Percentiles rank a stretch among this genome's conserved stretches.
phyloP scores from a whole-genome alignment of 208 protist species.

The Acanthamoeba divionensis region DNA sequence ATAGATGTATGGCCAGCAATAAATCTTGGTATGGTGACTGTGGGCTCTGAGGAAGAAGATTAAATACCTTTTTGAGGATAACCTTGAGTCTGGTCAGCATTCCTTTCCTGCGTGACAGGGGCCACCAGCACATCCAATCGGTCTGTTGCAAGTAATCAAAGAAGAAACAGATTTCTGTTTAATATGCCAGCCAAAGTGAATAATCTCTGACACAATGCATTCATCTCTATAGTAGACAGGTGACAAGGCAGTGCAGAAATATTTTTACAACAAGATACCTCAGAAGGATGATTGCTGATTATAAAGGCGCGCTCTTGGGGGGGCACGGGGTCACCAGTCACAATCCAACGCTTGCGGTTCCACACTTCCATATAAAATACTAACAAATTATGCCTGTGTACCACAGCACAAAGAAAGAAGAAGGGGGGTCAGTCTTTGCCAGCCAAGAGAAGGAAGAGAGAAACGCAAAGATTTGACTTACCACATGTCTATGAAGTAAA shows the following conservation, averaged over 20 bases:
- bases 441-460: not conserved
- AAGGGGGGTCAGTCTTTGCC: not conserved
- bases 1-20: not conserved
- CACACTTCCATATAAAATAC: slow-evolving; percentile 46
- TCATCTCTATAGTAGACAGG: not conserved
- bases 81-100: slow-evolving; percentile 36
- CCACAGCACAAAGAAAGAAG: not conserved
- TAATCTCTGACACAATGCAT: not conserved
- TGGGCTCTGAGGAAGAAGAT: not conserved
- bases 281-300: slow-evolving; percentile 43
- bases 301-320: slow-evolving; percentile 47
- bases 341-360: slow-evolving; percentile 14
- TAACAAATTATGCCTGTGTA: not conserved
- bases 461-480: not conserved
- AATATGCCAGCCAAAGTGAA: not conserved
- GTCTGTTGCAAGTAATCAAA: not conserved
- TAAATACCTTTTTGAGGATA: slow-evolving; percentile 41
- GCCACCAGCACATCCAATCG: slow-evolving; percentile 54
- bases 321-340: slow-evolving; percentile 12
- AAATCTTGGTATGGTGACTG: too few species aligned
- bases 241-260: too few species aligned
- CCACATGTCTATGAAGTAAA: slow-evolving; percentile 37
- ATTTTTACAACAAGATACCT: not conserved
- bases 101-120: slow-evolving; percentile 27
- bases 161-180: not conserved